A percentile compares a stretch with the other conserved stretches of the same genome.
Evolutionary conservation across 805 yeast species (phyloP).

Genomic region (Starmerella geochares): DNA sequence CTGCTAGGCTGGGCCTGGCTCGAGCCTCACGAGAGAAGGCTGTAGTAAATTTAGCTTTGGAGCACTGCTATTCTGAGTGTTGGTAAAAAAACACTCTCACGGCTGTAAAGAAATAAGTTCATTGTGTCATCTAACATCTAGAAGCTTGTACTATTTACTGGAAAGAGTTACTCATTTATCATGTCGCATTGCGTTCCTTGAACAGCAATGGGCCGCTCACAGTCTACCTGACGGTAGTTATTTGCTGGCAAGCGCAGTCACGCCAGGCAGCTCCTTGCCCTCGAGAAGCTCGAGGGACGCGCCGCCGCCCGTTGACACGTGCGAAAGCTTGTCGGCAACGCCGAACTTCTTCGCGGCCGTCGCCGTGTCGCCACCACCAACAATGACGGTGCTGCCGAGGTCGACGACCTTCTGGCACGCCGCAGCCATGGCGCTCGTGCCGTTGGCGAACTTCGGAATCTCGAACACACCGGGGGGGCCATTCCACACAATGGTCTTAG

Average conservation of each 20-base stretch:
- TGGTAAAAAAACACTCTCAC: no score
- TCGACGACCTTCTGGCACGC: slow-evolving; percentile 79
- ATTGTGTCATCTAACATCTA: not conserved
- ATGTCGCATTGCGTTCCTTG: not conserved
- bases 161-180: not conserved
- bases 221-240: slow-evolving; percentile 8
- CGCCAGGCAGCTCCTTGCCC: slow-evolving; percentile 99
- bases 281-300: slow-evolving; percentile 97
- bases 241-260: slow-evolving; percentile 77
- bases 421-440: slow-evolving; percentile 83
- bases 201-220: not conserved
- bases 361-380: slow-evolving; percentile 99
- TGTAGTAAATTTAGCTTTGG: no score
- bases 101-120: not conserved
- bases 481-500: slow-evolving; percentile 98
- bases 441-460: slow-evolving; percentile 81
- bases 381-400: slow-evolving; percentile 87
- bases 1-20: slow-evolving; percentile 35
- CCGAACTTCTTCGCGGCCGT: slow-evolving; percentile 97
- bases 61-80: no score
- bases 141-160: slow-evolving; percentile 1
- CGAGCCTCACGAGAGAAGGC: slow-evolving; percentile 29
- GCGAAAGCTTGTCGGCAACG: slow-evolving; percentile 90
- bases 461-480: slow-evolving; percentile 99
- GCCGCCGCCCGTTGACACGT: slow-evolving; percentile 99